phyloP scores from a whole-genome alignment of 1,284 basidiomycete species.

The Peniophora sp. region DNA sequence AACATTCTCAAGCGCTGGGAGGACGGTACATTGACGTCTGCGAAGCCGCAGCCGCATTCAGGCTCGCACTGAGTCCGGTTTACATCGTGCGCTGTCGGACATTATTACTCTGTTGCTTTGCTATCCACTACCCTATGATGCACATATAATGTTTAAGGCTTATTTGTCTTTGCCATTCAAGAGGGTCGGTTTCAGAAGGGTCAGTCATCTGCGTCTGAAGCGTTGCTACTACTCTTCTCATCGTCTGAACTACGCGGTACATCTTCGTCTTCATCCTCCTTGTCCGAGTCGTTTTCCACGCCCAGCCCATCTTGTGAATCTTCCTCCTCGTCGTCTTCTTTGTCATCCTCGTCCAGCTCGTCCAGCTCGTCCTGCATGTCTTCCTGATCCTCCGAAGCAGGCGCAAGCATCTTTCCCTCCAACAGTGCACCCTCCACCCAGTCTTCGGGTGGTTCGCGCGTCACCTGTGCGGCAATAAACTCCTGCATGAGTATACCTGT shows the following conservation, averaged over 20 bases:
- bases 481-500: constrained; percentile 65
- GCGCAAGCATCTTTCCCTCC: constrained; percentile 2
- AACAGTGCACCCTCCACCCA: constrained; percentile 29
- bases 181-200: not conserved
- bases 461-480: constrained; percentile 39
- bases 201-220: not conserved
- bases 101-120: not conserved
- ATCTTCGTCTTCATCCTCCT: constrained; percentile 4
- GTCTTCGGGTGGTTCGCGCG: constrained; percentile 28
- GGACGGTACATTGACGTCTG: constrained; percentile 47
- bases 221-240: not conserved
- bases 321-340: constrained; percentile 10
- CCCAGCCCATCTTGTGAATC: constrained; percentile 6
- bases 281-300: constrained; percentile 10
- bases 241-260: not conserved
- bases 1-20: constrained; percentile 74
- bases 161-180: not conserved
- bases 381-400: constrained; percentile 4
- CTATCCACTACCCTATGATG: not conserved
- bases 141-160: not conserved
- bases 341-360: constrained; percentile 8
- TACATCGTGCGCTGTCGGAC: not conserved
- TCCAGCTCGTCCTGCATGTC: constrained; percentile 2
- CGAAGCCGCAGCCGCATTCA: constrained; percentile 3
- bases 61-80: not conserved